Conservation (phyloP, 495 filamentous ascomycete species). For the Neurospora sp. region DNA sequence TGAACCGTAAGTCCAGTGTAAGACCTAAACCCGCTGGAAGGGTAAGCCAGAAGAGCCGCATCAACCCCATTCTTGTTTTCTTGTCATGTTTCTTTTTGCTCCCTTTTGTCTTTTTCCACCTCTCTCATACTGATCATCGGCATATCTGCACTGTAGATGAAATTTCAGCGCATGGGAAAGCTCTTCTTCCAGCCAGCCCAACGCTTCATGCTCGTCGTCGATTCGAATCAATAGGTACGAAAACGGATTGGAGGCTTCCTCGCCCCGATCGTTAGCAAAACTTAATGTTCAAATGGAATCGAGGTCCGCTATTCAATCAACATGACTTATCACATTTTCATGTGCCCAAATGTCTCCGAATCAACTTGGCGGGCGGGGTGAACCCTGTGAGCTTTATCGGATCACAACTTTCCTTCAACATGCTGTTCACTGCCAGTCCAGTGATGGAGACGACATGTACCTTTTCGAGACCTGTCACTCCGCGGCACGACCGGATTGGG, state of each 20-base stretch:
- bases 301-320: not conserved
- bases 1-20: too few relatives aligned
- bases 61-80: not conserved
- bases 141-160: not conserved
- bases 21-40: too few relatives aligned
- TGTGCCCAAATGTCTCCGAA: not conserved
- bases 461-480: not conserved
- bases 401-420: not conserved
- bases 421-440: not conserved
- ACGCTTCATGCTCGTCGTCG: not conserved
- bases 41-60: too few relatives aligned
- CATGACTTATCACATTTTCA: not conserved
- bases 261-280: not conserved
- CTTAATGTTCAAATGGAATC: not conserved
- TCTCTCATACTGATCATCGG: not conserved
- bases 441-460: not conserved
- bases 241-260: not conserved
- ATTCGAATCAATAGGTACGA: not conserved
- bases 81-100: not conserved
- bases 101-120: not conserved
- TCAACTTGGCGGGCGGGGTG: not conserved
- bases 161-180: not conserved
- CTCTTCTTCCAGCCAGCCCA: not conserved
- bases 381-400: not conserved
- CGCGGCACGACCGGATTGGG: not conserved